phyloP scores from a whole-genome alignment of 331 rosid genomes.

The Ulmus americana region DNA sequence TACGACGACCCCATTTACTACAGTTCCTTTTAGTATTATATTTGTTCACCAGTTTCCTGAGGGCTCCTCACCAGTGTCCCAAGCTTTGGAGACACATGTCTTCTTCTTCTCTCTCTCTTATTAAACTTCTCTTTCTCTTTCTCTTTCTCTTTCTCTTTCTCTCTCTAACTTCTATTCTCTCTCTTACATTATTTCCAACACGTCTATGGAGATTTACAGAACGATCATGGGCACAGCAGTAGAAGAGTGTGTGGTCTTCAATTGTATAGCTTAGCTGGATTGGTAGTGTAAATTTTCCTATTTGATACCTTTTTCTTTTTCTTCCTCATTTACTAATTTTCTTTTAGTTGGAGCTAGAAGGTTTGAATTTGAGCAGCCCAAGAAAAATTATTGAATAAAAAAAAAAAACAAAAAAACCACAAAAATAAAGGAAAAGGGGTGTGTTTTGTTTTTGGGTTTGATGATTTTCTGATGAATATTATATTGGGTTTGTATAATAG shows the following conservation, averaged over 20 bases:
- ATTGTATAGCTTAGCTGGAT: not conserved
- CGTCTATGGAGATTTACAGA: not conserved
- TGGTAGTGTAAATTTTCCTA: not conserved
- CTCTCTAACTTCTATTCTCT: not conserved
- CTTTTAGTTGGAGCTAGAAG: not conserved
- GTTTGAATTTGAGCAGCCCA: not conserved
- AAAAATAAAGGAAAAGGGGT: constrained; percentile 1
- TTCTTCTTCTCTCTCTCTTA: no score
- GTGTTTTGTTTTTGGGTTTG: constrained; percentile 19
- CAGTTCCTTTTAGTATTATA: not conserved
- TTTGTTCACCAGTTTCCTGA: constrained; percentile 8
- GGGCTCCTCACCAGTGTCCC: not conserved
- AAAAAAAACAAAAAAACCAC: constrained; percentile 13
- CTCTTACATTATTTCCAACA: constrained; percentile 4
- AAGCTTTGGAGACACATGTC: not conserved
- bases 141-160: not conserved
- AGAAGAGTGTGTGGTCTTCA: not conserved
- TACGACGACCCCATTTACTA: constrained; percentile 5
- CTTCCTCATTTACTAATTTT: not conserved
- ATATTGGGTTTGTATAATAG: constrained; percentile 28
- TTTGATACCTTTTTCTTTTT: not conserved
- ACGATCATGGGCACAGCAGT: not conserved
- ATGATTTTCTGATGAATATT: not conserved
- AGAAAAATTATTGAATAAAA: not conserved
- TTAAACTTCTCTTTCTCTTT: not conserved